Percentiles rank a stretch among this genome's conserved stretches.
Evolutionary conservation across 257 asterid genomes (phyloP).

Genomic region (Solanum chmielewskii): DNA sequence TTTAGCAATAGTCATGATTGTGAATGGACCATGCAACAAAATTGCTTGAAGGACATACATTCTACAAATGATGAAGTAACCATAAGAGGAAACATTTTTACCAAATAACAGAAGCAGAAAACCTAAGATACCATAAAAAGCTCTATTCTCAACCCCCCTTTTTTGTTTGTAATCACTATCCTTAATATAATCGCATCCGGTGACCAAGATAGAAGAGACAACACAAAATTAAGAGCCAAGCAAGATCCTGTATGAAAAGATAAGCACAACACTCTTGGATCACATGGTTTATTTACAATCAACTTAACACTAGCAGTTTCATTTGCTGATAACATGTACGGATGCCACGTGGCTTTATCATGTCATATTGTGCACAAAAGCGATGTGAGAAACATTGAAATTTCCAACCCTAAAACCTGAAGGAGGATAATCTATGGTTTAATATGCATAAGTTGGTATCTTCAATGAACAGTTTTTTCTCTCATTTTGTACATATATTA

Average conservation of each 20-base stretch:
- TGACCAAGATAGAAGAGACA: background rate
- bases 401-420: background rate
- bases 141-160: background rate
- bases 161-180: background rate
- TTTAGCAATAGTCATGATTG: background rate
- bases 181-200: background rate
- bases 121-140: background rate
- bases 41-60: background rate
- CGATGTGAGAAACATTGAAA: background rate
- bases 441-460: background rate
- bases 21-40: background rate
- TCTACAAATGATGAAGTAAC: background rate
- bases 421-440: background rate
- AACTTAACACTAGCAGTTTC: background rate
- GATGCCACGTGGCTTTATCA: background rate
- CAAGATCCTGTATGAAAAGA: background rate
- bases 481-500: background rate
- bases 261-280: background rate
- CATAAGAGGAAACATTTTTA: background rate
- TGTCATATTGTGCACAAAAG: background rate
- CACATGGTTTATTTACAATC: background rate
- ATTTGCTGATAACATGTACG: background rate
- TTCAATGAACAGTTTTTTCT: background rate
- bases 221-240: background rate
- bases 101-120: background rate